Percentiles rank a stretch among this genome's conserved stretches.
phyloP scores from a whole-genome alignment of 768 basidiomycete genomes.

The Serpula lacrymans region DNA sequence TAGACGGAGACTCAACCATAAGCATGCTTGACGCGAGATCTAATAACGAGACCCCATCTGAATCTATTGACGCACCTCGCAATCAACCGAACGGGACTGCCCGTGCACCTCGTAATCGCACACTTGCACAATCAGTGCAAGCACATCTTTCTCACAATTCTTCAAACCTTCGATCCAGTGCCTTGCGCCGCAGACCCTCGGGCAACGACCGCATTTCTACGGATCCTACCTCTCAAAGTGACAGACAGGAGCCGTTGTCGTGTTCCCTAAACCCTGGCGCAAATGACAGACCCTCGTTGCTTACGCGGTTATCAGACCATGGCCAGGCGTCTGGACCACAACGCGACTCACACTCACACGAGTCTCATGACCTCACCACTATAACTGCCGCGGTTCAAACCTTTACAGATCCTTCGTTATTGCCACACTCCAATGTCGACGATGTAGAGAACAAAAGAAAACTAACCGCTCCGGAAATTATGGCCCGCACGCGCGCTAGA shows the following conservation, averaged over 20 bases:
- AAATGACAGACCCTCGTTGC: slow-evolving; percentile 14
- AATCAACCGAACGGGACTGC: slow-evolving; percentile 9
- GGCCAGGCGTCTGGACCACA: slow-evolving; percentile 3
- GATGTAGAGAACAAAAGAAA: slow-evolving; percentile 1
- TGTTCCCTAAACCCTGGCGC: background rate
- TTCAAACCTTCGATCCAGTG: no score
- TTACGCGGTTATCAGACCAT: slow-evolving; percentile 25
- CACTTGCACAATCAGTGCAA: slow-evolving; percentile 45
- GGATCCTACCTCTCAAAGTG: no score
- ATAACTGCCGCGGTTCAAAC: slow-evolving; percentile 1
- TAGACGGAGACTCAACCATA: no score
- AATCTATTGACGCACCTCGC: no score
- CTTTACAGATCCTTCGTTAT: slow-evolving; percentile 1
- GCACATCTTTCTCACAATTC: slow-evolving; percentile 36
- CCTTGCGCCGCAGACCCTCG: no score
- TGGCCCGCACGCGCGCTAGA: slow-evolving; percentile 27
- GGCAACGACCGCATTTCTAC: background rate
- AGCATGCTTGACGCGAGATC: no score
- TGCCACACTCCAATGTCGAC: background rate
- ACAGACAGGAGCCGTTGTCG: background rate
- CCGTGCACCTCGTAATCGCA: slow-evolving; percentile 35
- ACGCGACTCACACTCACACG: no score
- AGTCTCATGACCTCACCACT: no score
- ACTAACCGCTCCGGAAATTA: slow-evolving; percentile 18
- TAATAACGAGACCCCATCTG: no score